Evolutionary conservation across 306 rosid genomes (phyloP).

Genomic region (Rosa multiflora): DNA sequence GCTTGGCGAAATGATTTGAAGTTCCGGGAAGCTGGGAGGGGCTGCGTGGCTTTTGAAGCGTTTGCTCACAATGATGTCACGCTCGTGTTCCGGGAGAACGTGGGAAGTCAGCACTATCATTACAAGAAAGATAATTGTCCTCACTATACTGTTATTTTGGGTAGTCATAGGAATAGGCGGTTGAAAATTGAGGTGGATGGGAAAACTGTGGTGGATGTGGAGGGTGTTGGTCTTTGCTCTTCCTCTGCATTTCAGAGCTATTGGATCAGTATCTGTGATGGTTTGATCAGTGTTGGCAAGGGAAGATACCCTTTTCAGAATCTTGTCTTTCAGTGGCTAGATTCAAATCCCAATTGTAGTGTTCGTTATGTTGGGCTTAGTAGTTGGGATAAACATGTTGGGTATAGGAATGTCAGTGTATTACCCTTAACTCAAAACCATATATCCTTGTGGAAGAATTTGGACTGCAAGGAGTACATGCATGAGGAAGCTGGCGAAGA

Average conservation of each 20-base stretch:
- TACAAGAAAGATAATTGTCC: conserved; percentile 86
- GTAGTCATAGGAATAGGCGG: conserved; percentile 86
- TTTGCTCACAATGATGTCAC: conserved; percentile 91
- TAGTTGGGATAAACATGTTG: conserved; percentile 97
- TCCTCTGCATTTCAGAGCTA: conserved; percentile 87
- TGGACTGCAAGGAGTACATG: conserved; percentile 49
- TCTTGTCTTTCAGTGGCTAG: conserved; percentile 87
- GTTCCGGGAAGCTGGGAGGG: conserved; percentile 87
- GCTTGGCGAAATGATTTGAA: conserved; percentile 84
- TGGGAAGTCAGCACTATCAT: conserved; percentile 90
- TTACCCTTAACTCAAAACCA: conserved; percentile 61
- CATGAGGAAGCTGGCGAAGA: conserved; percentile 46
- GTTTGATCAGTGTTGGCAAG: conserved; percentile 81
- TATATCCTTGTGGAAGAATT: conserved; percentile 56
- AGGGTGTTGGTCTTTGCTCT: conserved; percentile 73
- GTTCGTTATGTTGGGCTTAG: conserved; percentile 91
- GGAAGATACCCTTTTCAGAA: conserved; percentile 88
- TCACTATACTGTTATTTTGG: conserved; percentile 86
- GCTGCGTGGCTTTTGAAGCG: conserved; percentile 92
- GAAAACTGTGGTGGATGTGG: conserved; percentile 73
- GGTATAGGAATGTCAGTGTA: conserved; percentile 78
- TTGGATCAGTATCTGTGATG: conserved; percentile 90
- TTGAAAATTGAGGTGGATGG: conserved; percentile 81
- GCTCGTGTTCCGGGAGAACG: conserved; percentile 79
- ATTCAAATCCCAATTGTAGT: conserved; percentile 66